These are phyloP conservation scores for Phialophora verrucosa DNA, from an alignment of 2,329 filamentous ascomycete genomes.

Conservation along the genomic window DNA sequence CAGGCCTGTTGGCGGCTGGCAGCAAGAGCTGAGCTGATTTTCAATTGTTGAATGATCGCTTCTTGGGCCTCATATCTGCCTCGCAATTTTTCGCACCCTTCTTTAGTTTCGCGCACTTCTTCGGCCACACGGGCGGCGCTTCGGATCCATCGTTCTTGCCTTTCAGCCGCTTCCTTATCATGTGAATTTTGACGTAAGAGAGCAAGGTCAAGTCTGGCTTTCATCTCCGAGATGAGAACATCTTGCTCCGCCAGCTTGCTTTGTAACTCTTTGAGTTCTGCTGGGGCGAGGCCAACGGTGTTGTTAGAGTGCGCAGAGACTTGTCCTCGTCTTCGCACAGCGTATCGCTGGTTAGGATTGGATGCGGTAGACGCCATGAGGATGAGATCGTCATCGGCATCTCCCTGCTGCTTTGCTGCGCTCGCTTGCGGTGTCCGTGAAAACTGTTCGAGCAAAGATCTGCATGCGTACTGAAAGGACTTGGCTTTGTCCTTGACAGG, in stretches of 20 bases:
- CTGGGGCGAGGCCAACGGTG: not conserved
- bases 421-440: not conserved
- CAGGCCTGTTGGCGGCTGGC: not conserved
- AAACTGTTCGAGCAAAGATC: constrained; percentile 20
- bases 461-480: constrained; percentile 24
- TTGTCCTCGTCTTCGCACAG: constrained; percentile 18
- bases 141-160: constrained; percentile 20
- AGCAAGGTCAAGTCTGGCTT: constrained; percentile 22
- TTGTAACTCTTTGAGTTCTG: constrained; percentile 20
- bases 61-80: not conserved
- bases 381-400: constrained; percentile 16
- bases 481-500: constrained; percentile 17
- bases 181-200: constrained; percentile 19
- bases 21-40: not conserved
- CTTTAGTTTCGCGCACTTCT: constrained; percentile 22
- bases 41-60: not conserved
- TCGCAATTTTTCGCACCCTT: constrained; percentile 14
- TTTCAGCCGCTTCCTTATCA: constrained; percentile 17
- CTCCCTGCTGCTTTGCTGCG: constrained; percentile 1
- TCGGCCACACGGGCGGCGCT: constrained; percentile 12
- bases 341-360: constrained; percentile 12
- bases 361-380: constrained; percentile 14
- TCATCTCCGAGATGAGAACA: constrained; percentile 18
- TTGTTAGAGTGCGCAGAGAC: not conserved
- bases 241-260: constrained; percentile 18